phyloP scores from a whole-genome alignment of 1,284 basidiomycete genomes.

The Moesziomyces antarcticus region DNA sequence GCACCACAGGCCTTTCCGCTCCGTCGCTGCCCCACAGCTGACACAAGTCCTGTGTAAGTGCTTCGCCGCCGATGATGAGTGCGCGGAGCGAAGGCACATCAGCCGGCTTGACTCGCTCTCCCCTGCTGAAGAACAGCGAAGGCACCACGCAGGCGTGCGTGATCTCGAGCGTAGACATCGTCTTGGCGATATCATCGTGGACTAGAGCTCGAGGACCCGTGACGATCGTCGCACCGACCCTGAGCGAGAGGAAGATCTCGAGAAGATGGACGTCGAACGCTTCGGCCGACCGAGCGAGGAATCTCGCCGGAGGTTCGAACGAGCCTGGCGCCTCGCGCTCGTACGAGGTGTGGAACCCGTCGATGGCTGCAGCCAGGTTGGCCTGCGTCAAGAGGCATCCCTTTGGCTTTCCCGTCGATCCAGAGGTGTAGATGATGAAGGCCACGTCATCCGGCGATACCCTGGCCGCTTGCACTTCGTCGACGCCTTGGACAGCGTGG shows the following conservation, averaged over 20 bases:
- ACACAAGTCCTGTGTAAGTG: slow-evolving; percentile 54
- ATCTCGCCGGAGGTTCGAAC: slow-evolving; percentile 41
- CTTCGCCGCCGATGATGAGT: slow-evolving; percentile 63
- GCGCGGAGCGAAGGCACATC: slow-evolving; percentile 55
- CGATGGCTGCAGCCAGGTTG: slow-evolving; percentile 58
- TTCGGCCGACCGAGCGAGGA: slow-evolving; percentile 64
- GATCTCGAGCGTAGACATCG: slow-evolving; percentile 51
- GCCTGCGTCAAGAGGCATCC: slow-evolving; percentile 57
- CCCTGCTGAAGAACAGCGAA: slow-evolving; percentile 62
- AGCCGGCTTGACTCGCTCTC: slow-evolving; percentile 47
- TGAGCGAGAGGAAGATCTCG: slow-evolving; percentile 64
- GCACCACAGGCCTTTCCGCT: slow-evolving; percentile 34
- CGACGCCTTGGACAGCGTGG: not conserved
- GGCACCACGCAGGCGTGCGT: slow-evolving; percentile 66
- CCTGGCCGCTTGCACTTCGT: not conserved
- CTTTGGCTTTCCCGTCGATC: slow-evolving; percentile 63
- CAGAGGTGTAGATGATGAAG: slow-evolving; percentile 65
- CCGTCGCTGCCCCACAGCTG: slow-evolving; percentile 50
- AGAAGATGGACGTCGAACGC: slow-evolving; percentile 67
- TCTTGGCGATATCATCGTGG: slow-evolving; percentile 59
- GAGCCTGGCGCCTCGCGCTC: slow-evolving; percentile 51
- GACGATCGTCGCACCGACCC: slow-evolving; percentile 62
- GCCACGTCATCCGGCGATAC: slow-evolving; percentile 40
- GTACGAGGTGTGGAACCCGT: slow-evolving; percentile 46
- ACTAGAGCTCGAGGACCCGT: slow-evolving; percentile 58